A percentile compares a stretch with the other conserved stretches of the same genome.
Conservation (phyloP, 2,329 filamentous ascomycete species). For the Aphanoascus verrucosus region DNA sequence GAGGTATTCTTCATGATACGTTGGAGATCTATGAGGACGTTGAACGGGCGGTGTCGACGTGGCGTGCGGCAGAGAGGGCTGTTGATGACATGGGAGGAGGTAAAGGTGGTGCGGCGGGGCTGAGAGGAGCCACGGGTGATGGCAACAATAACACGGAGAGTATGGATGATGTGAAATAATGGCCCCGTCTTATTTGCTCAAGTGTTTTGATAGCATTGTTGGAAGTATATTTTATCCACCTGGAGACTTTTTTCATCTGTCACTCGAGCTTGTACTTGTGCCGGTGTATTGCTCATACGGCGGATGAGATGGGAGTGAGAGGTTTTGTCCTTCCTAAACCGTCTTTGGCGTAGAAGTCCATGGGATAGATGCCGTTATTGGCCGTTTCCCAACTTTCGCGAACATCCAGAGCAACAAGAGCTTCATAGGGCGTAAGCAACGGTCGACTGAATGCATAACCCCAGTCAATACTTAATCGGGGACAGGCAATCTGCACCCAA, state of each 20-base stretch:
- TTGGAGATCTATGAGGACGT: conserved; percentile 83
- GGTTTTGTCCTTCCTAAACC: conserved; percentile 70
- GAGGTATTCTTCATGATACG: conserved; percentile 77
- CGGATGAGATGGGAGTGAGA: conserved; percentile 2
- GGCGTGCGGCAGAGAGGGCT: conserved; percentile 58
- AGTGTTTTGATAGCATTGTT: not conserved
- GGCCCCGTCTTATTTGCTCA: not conserved
- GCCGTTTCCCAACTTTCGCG: conserved; percentile 60
- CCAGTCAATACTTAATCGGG: conserved; percentile 96
- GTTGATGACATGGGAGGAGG: conserved; percentile 23
- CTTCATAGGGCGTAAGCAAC: conserved; percentile 87
- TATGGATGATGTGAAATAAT: conserved; percentile 9
- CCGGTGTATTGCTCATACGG: conserved; percentile 1
- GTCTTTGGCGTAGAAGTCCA: conserved; percentile 96
- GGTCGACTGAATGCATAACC: conserved; percentile 89
- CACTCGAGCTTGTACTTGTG: not conserved
- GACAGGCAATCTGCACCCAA: conserved; percentile 97
- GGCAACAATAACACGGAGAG: conserved; percentile 4
- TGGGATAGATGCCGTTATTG: conserved; percentile 66
- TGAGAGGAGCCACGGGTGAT: conserved; percentile 7
- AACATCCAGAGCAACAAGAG: conserved; percentile 74
- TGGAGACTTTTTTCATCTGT: not conserved
- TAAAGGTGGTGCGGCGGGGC: conserved; percentile 21
- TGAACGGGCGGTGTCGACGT: conserved; percentile 63
- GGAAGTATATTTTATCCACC: not conserved